Conservation (phyloP, 2,329 filamentous ascomycete species). For the Colletotrichum godetiae region DNA sequence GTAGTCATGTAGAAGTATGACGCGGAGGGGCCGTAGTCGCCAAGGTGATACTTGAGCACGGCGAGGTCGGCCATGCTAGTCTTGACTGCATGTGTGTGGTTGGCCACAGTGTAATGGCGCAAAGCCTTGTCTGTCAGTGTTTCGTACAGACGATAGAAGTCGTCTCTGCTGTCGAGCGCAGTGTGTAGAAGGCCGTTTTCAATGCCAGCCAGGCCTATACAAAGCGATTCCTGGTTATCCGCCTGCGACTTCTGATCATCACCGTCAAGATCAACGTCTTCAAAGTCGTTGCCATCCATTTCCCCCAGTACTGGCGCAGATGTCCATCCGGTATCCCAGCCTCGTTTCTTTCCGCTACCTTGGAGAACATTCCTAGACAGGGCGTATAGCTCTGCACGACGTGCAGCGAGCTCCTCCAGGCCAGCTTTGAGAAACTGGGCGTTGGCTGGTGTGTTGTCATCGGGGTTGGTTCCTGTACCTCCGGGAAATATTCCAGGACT, state of each 20-base stretch:
- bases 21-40: slow-evolving; percentile 79
- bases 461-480: slow-evolving; percentile 49
- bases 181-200: slow-evolving; percentile 67
- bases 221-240: slow-evolving; percentile 33
- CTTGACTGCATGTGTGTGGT: slow-evolving; percentile 81
- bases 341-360: slow-evolving; percentile 74
- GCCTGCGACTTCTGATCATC: slow-evolving; percentile 41
- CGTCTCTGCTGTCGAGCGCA: slow-evolving; percentile 69
- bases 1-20: slow-evolving; percentile 83
- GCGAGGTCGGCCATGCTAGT: slow-evolving; percentile 86
- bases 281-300: slow-evolving; percentile 59
- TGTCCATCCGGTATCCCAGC: slow-evolving; percentile 83
- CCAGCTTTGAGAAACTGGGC: slow-evolving; percentile 71
- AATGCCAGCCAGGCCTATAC: slow-evolving; percentile 52
- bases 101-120: slow-evolving; percentile 84
- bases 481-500: slow-evolving; percentile 68
- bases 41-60: slow-evolving; percentile 80
- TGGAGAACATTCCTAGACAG: slow-evolving; percentile 85
- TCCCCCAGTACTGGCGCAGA: slow-evolving; percentile 64
- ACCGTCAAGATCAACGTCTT: slow-evolving; percentile 67
- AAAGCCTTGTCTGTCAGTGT: slow-evolving; percentile 86
- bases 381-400: slow-evolving; percentile 83
- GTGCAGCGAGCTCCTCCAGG: slow-evolving; percentile 83
- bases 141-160: slow-evolving; percentile 77
- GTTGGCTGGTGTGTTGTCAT: slow-evolving; percentile 48